Base-by-base conservation (phyloP, 2,329 filamentous ascomycete species). In the Fusarium sp. region DNA sequence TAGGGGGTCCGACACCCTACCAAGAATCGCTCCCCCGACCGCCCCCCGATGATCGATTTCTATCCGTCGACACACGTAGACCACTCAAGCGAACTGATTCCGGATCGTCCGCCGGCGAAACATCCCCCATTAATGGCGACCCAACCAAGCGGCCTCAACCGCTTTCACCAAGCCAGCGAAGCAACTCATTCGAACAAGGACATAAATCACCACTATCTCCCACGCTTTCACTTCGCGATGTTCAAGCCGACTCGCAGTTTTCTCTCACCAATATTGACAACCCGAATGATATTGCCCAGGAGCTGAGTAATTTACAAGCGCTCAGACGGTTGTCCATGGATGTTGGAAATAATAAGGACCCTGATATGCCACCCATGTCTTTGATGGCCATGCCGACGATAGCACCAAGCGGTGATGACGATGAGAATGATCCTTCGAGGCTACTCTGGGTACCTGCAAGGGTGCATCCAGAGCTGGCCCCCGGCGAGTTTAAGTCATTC, bases 361-460 rank as follows among this genome's bases (percentile, higher is more conserved):
- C 93, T 1, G 93, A 97, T 77, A 84, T 97, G 69, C 90, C 93
- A 16, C 91, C 91, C 4, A 84, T 89, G 77, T 86, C 86, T 8
- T 81, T 90, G 38, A 87, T 92, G 75, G 88, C 91, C 41, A 91
- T 93, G 81, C 90, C 92, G 5, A 86, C 91, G 20, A 87, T 91
- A 67, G 91, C 92, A 20, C 92, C 93, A 3, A 89, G 85, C 5
- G 88, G 89, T 31, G 87, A 89, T 63, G 92, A 93, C 67, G 92
- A 97, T 74, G 94, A 97, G 77, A 92, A 94, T 73, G 95, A 98
- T 77, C 89, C 93, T 10, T 94, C 94, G 4, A 88, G 94, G 66
- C 82, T 98, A 62, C 92, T 98, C 70, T 99, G 96, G 96, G 96
- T 99, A 8, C 96, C 96, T 8, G 96, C 96, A 24, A 89, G 94